Conservation (phyloP, 495 filamentous ascomycete genomes). For the Penicillium diatomitis region DNA sequence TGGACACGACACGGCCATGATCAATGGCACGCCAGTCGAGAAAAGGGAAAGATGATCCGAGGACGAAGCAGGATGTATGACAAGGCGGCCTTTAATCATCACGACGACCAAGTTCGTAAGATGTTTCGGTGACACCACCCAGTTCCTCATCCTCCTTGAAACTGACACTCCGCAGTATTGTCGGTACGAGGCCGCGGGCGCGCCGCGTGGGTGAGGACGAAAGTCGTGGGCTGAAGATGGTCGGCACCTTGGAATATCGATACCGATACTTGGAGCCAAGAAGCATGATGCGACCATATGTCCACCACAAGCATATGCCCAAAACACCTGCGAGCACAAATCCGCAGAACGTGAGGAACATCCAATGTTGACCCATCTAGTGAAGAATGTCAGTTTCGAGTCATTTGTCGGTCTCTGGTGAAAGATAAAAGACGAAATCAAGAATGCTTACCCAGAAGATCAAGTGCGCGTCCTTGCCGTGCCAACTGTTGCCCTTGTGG, state of each 20-base stretch:
- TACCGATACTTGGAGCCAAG: slow-evolving; percentile 37
- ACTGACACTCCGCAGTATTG: slow-evolving; percentile 31
- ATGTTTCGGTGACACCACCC: slow-evolving; percentile 27
- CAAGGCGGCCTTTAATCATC: slow-evolving; percentile 13
- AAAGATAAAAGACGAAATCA: not conserved
- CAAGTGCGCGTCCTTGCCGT: slow-evolving; percentile 60
- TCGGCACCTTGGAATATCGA: slow-evolving; percentile 30
- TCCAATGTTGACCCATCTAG: slow-evolving; percentile 63
- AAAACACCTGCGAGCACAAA: slow-evolving; percentile 51
- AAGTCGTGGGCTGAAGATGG: slow-evolving; percentile 19
- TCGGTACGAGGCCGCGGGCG: slow-evolving; percentile 29
- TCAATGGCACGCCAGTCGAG: slow-evolving; percentile 1
- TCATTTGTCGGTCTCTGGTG: not conserved
- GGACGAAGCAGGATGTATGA: slow-evolving; percentile 5
- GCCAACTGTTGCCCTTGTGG: slow-evolving; percentile 68
- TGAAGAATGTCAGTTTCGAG: not conserved
- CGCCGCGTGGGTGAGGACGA: slow-evolving; percentile 27
- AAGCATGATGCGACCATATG: slow-evolving; percentile 40
- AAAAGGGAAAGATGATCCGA: slow-evolving; percentile 1
- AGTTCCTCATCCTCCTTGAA: slow-evolving; percentile 40
- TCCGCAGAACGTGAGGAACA: slow-evolving; percentile 57
- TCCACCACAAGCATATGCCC: slow-evolving; percentile 48
- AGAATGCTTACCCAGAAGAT: slow-evolving; percentile 59
- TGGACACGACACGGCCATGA: not conserved
- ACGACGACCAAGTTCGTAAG: slow-evolving; percentile 33